Conservation (phyloP, 23 red algal genomes). For the Cyanidioschyzon merolae region DNA sequence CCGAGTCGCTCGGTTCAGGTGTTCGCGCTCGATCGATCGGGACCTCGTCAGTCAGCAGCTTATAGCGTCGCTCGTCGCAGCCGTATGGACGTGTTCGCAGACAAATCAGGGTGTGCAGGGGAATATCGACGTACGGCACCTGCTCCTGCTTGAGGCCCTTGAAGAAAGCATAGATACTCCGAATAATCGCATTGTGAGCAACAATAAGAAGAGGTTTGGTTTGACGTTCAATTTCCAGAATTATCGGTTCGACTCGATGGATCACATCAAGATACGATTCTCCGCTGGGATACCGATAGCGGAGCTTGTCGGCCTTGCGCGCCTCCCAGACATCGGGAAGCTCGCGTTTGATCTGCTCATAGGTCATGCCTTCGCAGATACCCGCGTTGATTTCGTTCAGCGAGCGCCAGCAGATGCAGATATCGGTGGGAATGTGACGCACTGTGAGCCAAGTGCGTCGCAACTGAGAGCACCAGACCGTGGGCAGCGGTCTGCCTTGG, state of each 20-base stretch:
- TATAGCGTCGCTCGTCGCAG: constrained; percentile 27
- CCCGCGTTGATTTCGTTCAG: constrained; percentile 99
- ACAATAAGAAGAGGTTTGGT: constrained; percentile 86
- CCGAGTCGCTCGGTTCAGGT: not conserved
- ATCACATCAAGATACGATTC: constrained; percentile 96
- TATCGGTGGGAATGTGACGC: constrained; percentile 74
- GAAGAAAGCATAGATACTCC: constrained; percentile 87
- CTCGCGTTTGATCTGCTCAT: constrained; percentile 46
- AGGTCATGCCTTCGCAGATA: constrained; percentile 95
- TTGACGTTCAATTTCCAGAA: constrained; percentile 89
- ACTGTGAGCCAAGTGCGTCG: constrained; percentile 82
- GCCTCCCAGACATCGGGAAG: constrained; percentile 49
- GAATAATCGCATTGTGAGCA: constrained; percentile 96
- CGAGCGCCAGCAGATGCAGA: constrained; percentile 68
- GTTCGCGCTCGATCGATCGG: not conserved
- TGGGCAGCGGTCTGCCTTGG: constrained; percentile 28
- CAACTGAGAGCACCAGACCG: constrained; percentile 90
- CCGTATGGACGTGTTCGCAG: constrained; percentile 68
- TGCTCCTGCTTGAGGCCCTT: constrained; percentile 65
- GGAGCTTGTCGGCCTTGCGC: constrained; percentile 79
- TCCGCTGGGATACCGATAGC: constrained; percentile 87
- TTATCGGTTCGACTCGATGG: constrained; percentile 78
- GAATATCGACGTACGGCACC: constrained; percentile 81
- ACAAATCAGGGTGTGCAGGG: constrained; percentile 82
- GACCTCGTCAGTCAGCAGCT: constrained; percentile 11